Evolutionary conservation across 129 eudicot species (phyloP), one percentile per base, ranked within the genome.

Genomic region (Gnaphalium uliginosum): DNA sequence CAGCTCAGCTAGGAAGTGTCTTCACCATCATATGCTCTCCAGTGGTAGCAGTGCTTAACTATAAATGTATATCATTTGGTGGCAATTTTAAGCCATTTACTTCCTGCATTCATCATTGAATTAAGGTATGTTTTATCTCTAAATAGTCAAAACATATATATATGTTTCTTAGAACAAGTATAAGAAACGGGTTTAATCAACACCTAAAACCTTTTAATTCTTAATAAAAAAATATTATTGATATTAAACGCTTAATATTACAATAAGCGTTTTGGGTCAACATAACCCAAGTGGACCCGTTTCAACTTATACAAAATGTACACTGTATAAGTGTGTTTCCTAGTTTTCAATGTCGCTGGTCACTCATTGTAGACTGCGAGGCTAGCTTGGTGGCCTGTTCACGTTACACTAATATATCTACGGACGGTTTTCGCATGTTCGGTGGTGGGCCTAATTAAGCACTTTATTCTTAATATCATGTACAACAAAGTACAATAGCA

Each of bases 1-100:
- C 75, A 50, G 75, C 75, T 70, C 61, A 29, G 22, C 25, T 26
- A 8, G 22, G 15, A 26, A 24, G 46, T 46, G 39, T 26, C 8
- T 70, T 70, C 75, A 70, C 60, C 18, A 46, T 46, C 53, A 13
- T 46, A 14, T 68, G 33, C 57, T 41, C n/a, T 65, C 68, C 17
- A 59, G 53, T 13, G 17, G 53, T 11, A 46, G 3, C 53, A 11
- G n/a, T 46, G 53, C 53, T 46, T 0, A 46, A 14, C 53, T 46
- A 13, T 46, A 46, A 4, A 2, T 46, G 53, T 46, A 46, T 46
- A 46, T 46, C 5, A 46, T 46, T 46, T 46, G 1, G 53, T 43
- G 48, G 48, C 15, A 41, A 11, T 10, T 10, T 8, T 41, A 41
- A 8, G 15, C 48, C 48, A 41, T 11, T 41, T 41, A 41, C 14